These are phyloP conservation scores for Dictyostelium intermedium DNA, from an alignment of 78 protist species.

Conservation along the genomic window DNA sequence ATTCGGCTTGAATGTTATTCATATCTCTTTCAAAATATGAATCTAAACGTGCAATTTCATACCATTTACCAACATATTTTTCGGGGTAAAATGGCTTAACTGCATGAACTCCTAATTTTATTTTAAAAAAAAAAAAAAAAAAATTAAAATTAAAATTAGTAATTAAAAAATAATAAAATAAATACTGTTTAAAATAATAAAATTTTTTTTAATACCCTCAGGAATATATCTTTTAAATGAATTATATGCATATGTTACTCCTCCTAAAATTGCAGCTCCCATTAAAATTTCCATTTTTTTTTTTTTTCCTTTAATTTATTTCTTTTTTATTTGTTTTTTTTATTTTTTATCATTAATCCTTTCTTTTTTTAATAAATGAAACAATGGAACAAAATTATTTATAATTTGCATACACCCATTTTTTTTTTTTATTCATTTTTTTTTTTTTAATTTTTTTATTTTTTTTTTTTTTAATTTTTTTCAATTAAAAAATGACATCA, in stretches of 20 bases:
- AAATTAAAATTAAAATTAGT: background rate
- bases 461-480: no score
- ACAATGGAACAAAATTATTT: no score
- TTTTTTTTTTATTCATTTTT: no score
- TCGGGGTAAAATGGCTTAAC: background rate
- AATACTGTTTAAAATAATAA: no score
- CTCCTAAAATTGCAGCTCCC: background rate
- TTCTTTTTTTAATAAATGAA: no score
- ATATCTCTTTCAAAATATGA: background rate
- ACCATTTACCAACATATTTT: slow-evolving; percentile 1
- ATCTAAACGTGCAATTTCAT: slow-evolving; percentile 5
- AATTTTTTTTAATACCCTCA: background rate
- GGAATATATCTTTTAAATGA: background rate
- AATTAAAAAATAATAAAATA: no score
- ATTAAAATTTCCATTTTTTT: background rate
- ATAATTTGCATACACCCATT: no score
- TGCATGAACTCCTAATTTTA: background rate
- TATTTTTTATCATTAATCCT: no score
- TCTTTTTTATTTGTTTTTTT: no score
- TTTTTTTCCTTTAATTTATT: no score
- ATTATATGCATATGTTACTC: background rate
- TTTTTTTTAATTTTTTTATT: no score
- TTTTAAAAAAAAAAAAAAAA: background rate
- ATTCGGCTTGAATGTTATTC: background rate
- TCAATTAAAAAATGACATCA: no score